Conservation (phyloP, 176 grass and related monocot genomes). For the Panicum miliaceum region DNA sequence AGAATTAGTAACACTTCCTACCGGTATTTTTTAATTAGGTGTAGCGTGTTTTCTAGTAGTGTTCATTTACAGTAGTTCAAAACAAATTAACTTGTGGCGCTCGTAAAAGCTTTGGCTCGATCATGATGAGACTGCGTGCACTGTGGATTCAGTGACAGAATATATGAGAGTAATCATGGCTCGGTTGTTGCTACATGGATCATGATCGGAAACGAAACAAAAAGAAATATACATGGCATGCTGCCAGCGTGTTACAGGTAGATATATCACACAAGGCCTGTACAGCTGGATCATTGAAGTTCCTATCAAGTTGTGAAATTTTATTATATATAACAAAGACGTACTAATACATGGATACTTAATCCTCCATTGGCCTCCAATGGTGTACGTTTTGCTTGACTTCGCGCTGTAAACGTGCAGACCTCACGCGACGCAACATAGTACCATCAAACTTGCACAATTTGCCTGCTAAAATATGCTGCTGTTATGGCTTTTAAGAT, state of each 20-base stretch:
- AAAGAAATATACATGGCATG: not conserved
- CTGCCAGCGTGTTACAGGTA: not conserved
- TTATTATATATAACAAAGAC: not conserved
- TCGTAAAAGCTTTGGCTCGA: constrained; percentile 7
- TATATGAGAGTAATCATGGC: constrained; percentile 14
- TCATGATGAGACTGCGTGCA: not conserved
- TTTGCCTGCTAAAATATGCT: not conserved
- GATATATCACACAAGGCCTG: not conserved
- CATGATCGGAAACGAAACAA: not conserved
- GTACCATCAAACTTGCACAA: no score
- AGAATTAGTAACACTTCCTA: no score
- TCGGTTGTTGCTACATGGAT: constrained; percentile 9
- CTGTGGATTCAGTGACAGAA: constrained; percentile 15
- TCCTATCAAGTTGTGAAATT: not conserved
- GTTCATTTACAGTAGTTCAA: no score
- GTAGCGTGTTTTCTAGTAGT: not conserved
- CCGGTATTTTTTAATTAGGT: no score
- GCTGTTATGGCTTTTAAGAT: not conserved
- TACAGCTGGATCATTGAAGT: constrained; percentile 1
- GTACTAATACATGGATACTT: not conserved
- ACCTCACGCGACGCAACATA: not conserved
- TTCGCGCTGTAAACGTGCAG: constrained; percentile 12
- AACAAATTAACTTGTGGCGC: not conserved
- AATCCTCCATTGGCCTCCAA: not conserved
- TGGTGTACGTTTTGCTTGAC: not conserved